These are phyloP conservation scores for Biscutella laevigata DNA, from an alignment of 441 rosid species.

Conservation along the genomic window DNA sequence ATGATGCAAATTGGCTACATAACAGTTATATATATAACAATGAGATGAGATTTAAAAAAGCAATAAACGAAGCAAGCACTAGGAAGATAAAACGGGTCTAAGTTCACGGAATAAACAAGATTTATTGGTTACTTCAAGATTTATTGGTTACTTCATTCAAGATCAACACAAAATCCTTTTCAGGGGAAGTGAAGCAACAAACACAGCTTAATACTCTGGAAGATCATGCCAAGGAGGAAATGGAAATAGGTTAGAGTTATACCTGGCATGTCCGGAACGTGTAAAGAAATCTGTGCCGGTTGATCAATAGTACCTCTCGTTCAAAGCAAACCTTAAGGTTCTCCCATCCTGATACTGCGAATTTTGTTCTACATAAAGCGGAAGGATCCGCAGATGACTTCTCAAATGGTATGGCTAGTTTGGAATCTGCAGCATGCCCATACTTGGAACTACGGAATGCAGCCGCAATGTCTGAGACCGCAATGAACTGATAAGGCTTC, in stretches of 20 bases:
- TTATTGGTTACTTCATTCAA: too few relatives aligned
- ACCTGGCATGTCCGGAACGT: conserved; percentile 84
- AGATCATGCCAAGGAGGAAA: neutral
- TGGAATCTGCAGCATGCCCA: conserved; percentile 45
- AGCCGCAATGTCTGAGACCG: conserved; percentile 59
- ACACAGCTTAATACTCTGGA: neutral
- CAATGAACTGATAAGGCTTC: conserved; percentile 51
- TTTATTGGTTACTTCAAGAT: neutral
- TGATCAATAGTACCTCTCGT: conserved; percentile 61
- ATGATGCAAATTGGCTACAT: too few relatives aligned
- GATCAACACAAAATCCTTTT: neutral
- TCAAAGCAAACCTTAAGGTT: conserved; percentile 55
- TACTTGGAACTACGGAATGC: conserved; percentile 57
- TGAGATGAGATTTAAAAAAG: too few relatives aligned
- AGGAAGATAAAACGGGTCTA: neutral
- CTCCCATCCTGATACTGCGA: conserved; percentile 69
- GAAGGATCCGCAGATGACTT: conserved; percentile 45
- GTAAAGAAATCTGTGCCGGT: conserved; percentile 69
- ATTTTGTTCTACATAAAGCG: conserved; percentile 58
- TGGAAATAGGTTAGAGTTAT: neutral
- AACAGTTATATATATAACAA: too few relatives aligned
- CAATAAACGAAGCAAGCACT: neutral
- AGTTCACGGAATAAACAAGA: neutral
- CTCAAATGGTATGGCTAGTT: conserved; percentile 41
- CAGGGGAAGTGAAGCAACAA: neutral